Evolutionary conservation across 2,329 filamentous ascomycete genomes (phyloP), one percentile per base, ranked within the genome.

Genomic region (Raffaelea deltoideospora): DNA sequence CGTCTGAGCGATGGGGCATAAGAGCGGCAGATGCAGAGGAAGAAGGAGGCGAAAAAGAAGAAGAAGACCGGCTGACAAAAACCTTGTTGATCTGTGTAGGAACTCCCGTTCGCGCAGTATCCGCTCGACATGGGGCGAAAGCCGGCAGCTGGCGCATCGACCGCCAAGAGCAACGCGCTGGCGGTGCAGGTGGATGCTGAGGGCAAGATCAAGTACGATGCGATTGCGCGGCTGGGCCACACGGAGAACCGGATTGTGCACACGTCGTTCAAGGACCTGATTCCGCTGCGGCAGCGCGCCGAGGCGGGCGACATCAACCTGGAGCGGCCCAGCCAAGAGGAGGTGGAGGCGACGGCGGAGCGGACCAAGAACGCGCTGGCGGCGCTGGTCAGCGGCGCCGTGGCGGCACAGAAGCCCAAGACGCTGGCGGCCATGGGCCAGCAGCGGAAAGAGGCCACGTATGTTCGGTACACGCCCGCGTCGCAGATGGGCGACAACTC

Each of bases 151-250:
- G n/a, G n/a, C n/a, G n/a, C n/a, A n/a, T n/a, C n/a, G n/a, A 63
- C 73, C 9, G 69, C 65, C 23, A 73, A 69, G 33, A 90, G 78
- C 46, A 96, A 94, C 60, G 87, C 90, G 38, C 69, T 98, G 33
- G 79, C 86, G n/a, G 69, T 96, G 23, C 83, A 93, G 54, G 86
- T 96, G 26, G 86, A 96, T 53, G 75, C 69, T 1, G 80, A 93
- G 46, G 90, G 90, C 31, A 93, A 92, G 53, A 82, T 95, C 44
- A 92, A 94, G 58, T 98, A 95, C 62, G 86, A 94, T 55, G 86
- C 87, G 37, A 93, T 98, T 51, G 88, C 88, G 35, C 72, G 79
- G 49, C 81, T 88, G 52, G 90, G 90, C 13, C 90, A 98, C 55
- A 69, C 69, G 53, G 84, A 86, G 17, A 76, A 74, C 41, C 72